These are phyloP conservation scores for Lachnellula cervina DNA, from an alignment of 2,329 filamentous ascomycete species.

Conservation along the genomic window DNA sequence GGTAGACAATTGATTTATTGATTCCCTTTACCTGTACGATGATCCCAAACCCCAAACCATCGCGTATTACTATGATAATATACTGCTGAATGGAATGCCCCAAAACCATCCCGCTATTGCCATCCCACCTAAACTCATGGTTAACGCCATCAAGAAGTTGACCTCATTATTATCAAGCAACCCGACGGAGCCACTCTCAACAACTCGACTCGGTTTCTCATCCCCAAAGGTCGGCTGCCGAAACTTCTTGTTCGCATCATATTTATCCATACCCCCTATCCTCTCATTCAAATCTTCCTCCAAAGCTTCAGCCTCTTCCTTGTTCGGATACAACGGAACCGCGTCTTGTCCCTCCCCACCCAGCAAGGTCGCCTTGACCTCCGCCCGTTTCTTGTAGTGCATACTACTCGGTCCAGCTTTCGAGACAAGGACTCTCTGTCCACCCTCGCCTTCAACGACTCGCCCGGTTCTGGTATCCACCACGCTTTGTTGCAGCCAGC, in stretches of 20 bases:
- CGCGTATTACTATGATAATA: slow-evolving; percentile 26
- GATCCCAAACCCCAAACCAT: background rate
- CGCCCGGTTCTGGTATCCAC: slow-evolving; percentile 78
- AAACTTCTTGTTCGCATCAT: slow-evolving; percentile 46
- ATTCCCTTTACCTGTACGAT: background rate
- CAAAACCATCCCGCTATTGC: slow-evolving; percentile 56
- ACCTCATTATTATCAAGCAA: slow-evolving; percentile 93
- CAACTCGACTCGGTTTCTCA: slow-evolving; percentile 44
- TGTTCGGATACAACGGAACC: slow-evolving; percentile 36
- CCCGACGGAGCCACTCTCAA: slow-evolving; percentile 63
- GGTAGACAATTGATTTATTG: no score
- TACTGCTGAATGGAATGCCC: slow-evolving; percentile 46
- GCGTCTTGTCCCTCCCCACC: slow-evolving; percentile 42
- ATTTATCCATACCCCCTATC: slow-evolving; percentile 40
- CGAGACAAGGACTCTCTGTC: slow-evolving; percentile 51
- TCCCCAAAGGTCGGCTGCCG: slow-evolving; percentile 49
- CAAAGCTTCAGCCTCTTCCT: slow-evolving; percentile 29
- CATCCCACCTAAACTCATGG: slow-evolving; percentile 78
- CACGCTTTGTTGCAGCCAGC: slow-evolving; percentile 79
- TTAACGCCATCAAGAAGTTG: slow-evolving; percentile 83
- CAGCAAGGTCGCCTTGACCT: slow-evolving; percentile 39
- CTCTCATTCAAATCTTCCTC: slow-evolving; percentile 34
- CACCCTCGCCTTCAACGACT: slow-evolving; percentile 82
- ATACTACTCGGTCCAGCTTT: slow-evolving; percentile 26
- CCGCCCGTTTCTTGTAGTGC: slow-evolving; percentile 33